These are phyloP conservation scores for Sclerotinia glacialis DNA, from an alignment of 2,329 filamentous ascomycete genomes.

Conservation along the genomic window DNA sequence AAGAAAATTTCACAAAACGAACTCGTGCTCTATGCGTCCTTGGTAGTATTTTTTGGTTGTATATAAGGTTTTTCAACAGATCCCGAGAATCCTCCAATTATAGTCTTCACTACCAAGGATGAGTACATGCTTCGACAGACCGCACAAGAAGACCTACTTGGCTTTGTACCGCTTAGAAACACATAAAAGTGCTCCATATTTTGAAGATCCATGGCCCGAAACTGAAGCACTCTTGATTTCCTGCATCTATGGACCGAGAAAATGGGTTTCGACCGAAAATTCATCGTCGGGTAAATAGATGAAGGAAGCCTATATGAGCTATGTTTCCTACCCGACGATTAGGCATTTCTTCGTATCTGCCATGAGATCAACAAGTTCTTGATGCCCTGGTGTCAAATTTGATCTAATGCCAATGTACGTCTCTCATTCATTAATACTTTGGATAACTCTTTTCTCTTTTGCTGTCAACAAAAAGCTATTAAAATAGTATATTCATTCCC, in stretches of 20 bases:
- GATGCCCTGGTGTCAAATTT: not conserved
- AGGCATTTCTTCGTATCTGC: slow-evolving; percentile 7
- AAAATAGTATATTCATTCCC: too few species aligned
- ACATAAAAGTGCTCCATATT: too few species aligned
- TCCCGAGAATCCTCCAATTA: not conserved
- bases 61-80: too few species aligned
- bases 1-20: not conserved
- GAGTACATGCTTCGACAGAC: not conserved
- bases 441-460: not conserved
- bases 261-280: not conserved
- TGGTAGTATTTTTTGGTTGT: not conserved
- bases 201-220: not conserved
- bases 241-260: not conserved
- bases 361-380: not conserved
- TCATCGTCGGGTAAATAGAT: not conserved
- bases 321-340: not conserved
- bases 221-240: not conserved
- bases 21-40: not conserved
- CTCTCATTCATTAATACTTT: not conserved
- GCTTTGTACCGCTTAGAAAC: too few species aligned
- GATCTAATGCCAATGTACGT: not conserved
- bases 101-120: not conserved
- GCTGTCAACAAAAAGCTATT: not conserved
- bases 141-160: not conserved
- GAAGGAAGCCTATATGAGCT: not conserved